phyloP scores from a whole-genome alignment of 176 grass and related monocot genomes.

The Musa troglodytarum region DNA sequence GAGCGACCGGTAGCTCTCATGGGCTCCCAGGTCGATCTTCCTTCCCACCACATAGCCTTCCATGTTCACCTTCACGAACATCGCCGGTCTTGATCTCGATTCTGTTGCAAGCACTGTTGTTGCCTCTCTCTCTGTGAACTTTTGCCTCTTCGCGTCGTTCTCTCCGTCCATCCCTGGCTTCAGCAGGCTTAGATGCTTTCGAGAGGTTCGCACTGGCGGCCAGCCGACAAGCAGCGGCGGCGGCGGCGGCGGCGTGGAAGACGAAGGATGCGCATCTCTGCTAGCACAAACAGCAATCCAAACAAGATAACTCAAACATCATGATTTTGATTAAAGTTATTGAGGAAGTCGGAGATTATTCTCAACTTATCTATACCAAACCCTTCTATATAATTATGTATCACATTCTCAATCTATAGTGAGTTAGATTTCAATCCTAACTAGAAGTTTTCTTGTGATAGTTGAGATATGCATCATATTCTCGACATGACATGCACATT shows the following conservation, averaged over 20 bases:
- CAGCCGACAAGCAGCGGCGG: conserved; percentile 31
- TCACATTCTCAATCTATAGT: no score
- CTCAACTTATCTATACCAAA: no score
- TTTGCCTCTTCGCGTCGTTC: not conserved
- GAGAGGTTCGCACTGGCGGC: conserved; percentile 52
- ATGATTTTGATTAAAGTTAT: no score
- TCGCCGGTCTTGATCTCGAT: conserved; percentile 14
- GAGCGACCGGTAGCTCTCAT: conserved; percentile 51
- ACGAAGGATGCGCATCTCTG: no score
- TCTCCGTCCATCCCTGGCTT: not conserved
- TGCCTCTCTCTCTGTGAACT: not conserved
- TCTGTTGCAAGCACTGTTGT: not conserved
- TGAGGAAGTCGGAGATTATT: no score
- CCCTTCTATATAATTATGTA: no score
- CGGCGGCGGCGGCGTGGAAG: no score
- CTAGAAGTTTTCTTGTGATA: not conserved
- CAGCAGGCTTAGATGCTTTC: conserved; percentile 24
- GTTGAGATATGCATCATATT: not conserved
- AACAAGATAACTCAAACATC: no score
- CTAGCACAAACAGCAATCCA: no score
- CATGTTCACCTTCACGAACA: conserved; percentile 91
- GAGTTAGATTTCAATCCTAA: not conserved
- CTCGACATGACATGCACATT: not conserved
- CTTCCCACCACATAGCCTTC: conserved; percentile 50
- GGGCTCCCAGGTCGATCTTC: conserved; percentile 68